phyloP scores from a whole-genome alignment of 2,329 filamentous ascomycete species.

The Tolypocladium inflatum region DNA sequence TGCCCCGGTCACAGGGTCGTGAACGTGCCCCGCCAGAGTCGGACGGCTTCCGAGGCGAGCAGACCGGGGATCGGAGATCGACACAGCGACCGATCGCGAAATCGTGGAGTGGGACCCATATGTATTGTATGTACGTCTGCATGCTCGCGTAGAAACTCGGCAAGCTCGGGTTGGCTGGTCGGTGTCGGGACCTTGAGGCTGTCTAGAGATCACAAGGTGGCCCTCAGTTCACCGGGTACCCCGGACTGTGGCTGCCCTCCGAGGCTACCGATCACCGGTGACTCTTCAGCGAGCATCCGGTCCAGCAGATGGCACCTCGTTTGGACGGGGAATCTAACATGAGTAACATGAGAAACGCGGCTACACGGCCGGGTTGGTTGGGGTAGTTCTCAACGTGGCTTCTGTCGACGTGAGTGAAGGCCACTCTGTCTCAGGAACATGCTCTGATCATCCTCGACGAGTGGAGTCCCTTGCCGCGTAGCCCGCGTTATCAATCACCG shows the following conservation, averaged over 20 bases:
- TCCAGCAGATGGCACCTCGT: background rate
- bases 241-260: background rate
- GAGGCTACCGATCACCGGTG: background rate
- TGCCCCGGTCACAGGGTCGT: background rate
- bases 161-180: background rate
- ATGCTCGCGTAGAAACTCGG: background rate
- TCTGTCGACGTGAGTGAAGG: background rate
- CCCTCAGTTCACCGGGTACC: background rate
- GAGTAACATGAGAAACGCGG: background rate
- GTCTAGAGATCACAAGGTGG: background rate
- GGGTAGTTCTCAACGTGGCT: background rate
- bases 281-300: background rate
- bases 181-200: background rate
- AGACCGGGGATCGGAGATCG: background rate
- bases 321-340: background rate
- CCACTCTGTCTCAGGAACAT: no score
- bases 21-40: background rate
- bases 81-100: background rate
- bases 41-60: background rate
- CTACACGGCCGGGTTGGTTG: no score
- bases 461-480: background rate
- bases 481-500: background rate
- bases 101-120: background rate
- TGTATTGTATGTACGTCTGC: background rate
- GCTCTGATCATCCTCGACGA: no score